Percentiles rank a stretch among this genome's conserved stretches.
Conservation (phyloP, 176 grass and related monocot species). For the Hsuehochloa calcarea region DNA sequence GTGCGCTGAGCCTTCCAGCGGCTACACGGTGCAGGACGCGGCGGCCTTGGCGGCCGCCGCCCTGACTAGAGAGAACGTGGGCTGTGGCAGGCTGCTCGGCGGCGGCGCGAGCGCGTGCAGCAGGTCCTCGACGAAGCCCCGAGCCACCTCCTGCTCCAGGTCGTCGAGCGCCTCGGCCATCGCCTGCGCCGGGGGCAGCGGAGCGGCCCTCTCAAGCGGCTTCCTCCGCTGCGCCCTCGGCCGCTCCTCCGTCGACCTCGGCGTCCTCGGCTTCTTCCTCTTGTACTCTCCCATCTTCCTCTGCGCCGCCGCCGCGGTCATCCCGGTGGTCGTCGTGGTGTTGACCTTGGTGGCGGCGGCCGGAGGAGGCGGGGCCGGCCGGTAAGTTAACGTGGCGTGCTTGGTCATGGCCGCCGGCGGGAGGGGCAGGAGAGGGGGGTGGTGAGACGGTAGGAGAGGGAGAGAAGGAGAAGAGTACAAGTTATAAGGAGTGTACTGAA, state of each 20-base stretch:
- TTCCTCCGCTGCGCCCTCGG: slow-evolving; percentile 32
- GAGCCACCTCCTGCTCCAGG: slow-evolving; percentile 39
- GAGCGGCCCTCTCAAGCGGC: slow-evolving; percentile 35
- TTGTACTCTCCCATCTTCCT: slow-evolving; percentile 29
- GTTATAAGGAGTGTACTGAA: neutral
- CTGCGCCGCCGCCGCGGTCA: too few species aligned
- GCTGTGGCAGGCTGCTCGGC: slow-evolving; percentile 58
- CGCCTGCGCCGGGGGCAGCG: slow-evolving; percentile 14
- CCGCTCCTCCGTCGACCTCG: neutral
- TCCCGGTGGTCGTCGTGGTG: neutral
- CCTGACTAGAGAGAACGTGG: slow-evolving; percentile 41
- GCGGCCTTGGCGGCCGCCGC: slow-evolving; percentile 17
- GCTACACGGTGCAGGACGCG: slow-evolving; percentile 21
- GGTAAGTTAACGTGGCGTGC: neutral
- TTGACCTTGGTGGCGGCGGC: neutral
- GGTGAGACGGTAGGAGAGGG: slow-evolving; percentile 28
- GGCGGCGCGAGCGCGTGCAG: slow-evolving; percentile 48
- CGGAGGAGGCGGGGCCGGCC: neutral
- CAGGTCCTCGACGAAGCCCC: slow-evolving; percentile 42
- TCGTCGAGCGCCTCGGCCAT: slow-evolving; percentile 41
- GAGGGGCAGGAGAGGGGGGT: slow-evolving; percentile 25
- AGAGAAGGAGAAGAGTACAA: slow-evolving; percentile 22
- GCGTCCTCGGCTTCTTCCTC: slow-evolving; percentile 35
- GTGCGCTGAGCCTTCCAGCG: neutral
- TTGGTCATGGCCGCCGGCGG: neutral